These are phyloP conservation scores for Jatropha multifida DNA, from an alignment of 441 rosid species.

Conservation along the genomic window DNA sequence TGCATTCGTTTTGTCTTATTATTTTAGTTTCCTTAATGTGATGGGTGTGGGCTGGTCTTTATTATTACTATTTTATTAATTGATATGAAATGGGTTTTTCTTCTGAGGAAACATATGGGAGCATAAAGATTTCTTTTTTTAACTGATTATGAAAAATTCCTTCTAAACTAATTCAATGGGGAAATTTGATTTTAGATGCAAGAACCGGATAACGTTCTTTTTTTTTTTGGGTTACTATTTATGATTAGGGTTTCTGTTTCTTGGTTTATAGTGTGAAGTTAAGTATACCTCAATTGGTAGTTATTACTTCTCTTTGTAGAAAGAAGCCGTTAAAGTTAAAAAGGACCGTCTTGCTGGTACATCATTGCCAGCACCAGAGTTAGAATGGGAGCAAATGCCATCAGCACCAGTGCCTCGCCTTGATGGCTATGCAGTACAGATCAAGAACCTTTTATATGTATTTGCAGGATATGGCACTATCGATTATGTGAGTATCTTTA, in stretches of 20 bases:
- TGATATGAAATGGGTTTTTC: not conserved
- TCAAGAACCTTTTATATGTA: conserved; percentile 61
- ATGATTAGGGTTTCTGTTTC: not conserved
- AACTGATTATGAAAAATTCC: not conserved
- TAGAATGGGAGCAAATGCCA: conserved; percentile 74
- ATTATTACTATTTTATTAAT: not conserved
- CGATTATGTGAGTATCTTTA: conserved; percentile 46
- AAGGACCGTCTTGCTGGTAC: conserved; percentile 27
- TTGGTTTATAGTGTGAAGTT: not conserved
- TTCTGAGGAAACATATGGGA: not conserved
- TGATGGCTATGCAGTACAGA: conserved; percentile 73
- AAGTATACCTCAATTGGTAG: not conserved
- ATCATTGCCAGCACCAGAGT: conserved; percentile 54
- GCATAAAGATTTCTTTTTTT: not conserved
- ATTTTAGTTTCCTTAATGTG: not conserved
- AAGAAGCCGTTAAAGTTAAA: conserved; percentile 17
- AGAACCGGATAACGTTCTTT: not conserved
- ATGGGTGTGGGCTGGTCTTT: not conserved
- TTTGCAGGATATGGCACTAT: conserved; percentile 70
- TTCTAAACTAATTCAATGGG: not conserved
- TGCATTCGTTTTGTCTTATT: not conserved
- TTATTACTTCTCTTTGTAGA: conserved; percentile 29
- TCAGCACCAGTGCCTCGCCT: conserved; percentile 87
- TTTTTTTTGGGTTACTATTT: not conserved
- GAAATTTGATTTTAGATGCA: not conserved